Evolutionary conservation across 768 basidiomycete species (phyloP), one percentile per base, ranked within the genome.

Genomic region (Mycena polygramma): DNA sequence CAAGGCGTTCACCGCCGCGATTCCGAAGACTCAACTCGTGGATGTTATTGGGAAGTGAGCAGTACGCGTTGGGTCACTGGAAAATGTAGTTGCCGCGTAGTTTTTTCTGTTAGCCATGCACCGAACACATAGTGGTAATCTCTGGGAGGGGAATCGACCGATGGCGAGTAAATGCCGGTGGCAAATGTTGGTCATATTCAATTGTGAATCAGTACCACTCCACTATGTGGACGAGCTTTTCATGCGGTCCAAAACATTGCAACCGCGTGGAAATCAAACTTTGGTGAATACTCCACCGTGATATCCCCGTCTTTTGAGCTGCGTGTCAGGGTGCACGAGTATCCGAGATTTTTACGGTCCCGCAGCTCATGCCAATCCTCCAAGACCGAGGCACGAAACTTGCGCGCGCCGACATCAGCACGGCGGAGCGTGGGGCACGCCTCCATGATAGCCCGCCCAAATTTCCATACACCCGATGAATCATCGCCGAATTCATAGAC

Each of bases 1-100:
- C 69, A 82, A 77, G 75, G 90, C 89, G 4, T 88, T 83, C 71
- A 60, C 82, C 7, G 87, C 80, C 15, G 89, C 90, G 9, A 86
- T 90, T 30, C 90, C 89, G 2, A 86, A 79, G 75, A 90, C 88
- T 13, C 90, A 84, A 66, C 68, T 83, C 57, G 75, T 74, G 53
- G 83, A 84, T 59, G 69, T 84, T 13, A 73, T 83, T 60, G 79
- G 75, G 37, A 76, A 78, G 62, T 73, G 49, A 73, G 30, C 30
- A 6, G 30, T 30, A 6, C 30, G 6, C 30, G 30, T 30, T n/a
- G n/a, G n/a, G n/a, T n/a, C n/a, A n/a, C n/a, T n/a, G n/a, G n/a
- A n/a, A 30, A 6, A 30, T 6, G 30, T 30, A 30, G 30, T 30
- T 30, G 3, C 30, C 6, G 30, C 6, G 30, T 30, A 30, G 30